A percentile compares a stretch with the other conserved stretches of the same genome.
These are phyloP conservation scores for Gossypium mustelinum DNA, from an alignment of 345 rosid species.

Conservation along the genomic window DNA sequence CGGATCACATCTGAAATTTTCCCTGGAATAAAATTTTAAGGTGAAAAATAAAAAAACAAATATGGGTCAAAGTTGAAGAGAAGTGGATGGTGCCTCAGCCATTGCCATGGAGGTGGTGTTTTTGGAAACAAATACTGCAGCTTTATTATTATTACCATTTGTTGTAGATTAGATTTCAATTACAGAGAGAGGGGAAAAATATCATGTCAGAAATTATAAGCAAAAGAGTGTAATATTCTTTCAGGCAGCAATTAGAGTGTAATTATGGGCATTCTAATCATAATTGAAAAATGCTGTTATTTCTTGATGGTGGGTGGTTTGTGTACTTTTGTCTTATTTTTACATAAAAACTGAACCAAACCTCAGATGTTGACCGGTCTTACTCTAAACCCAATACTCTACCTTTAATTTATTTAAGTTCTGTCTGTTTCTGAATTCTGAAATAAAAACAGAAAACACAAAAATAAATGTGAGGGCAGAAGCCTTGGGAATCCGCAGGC, in stretches of 20 bases:
- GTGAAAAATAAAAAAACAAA: neutral
- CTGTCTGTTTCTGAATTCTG: neutral
- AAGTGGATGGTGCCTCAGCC: neutral
- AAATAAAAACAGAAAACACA: neutral
- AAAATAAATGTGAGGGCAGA: neutral
- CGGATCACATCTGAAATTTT: slow-evolving; percentile 11
- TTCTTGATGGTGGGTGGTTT: neutral
- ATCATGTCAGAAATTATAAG: neutral
- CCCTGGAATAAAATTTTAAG: slow-evolving; percentile 8
- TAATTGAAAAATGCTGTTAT: neutral
- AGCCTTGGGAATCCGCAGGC: neutral
- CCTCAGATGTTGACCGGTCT: too few relatives aligned
- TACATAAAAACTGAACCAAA: too few relatives aligned
- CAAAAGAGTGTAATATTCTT: neutral
- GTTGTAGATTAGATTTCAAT: slow-evolving; percentile 19
- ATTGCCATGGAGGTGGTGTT: neutral
- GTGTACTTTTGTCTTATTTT: neutral
- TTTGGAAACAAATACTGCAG: neutral
- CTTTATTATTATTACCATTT: neutral
- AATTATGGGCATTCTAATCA: neutral
- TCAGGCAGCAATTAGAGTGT: slow-evolving; percentile 3
- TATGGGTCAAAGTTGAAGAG: neutral
- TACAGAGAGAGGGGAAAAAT: neutral
- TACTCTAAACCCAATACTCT: too few relatives aligned
- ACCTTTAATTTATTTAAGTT: too few relatives aligned